These are phyloP conservation scores for Septoria linicola DNA, from an alignment of 2,329 filamentous ascomycete species.

Conservation along the genomic window DNA sequence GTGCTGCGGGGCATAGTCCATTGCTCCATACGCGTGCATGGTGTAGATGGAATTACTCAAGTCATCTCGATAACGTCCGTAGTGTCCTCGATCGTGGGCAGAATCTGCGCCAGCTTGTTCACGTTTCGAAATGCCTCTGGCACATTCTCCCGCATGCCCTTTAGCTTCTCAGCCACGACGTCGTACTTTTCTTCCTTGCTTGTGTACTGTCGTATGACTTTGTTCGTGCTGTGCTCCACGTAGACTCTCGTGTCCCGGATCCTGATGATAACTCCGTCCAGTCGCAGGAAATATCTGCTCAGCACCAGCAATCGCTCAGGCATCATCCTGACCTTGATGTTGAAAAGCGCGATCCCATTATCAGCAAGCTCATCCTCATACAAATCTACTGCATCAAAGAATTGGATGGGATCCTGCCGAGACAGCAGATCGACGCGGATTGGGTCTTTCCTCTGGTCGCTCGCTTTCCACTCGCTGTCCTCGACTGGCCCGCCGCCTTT, in stretches of 20 bases:
- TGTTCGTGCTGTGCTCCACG: slow-evolving; percentile 76
- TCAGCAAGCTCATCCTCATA: slow-evolving; percentile 98
- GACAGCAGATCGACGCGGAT: slow-evolving; percentile 87
- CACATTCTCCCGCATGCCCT: slow-evolving; percentile 67
- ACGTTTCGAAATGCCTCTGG: slow-evolving; percentile 76
- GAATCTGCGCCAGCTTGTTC: slow-evolving; percentile 67
- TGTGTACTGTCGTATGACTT: slow-evolving; percentile 85
- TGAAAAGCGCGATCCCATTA: slow-evolving; percentile 89
- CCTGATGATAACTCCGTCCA: slow-evolving; percentile 85
- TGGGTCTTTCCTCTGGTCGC: slow-evolving; percentile 44
- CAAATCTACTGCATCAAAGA: slow-evolving; percentile 93
- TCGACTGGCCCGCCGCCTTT: slow-evolving; percentile 14
- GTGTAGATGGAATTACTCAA: slow-evolving; percentile 18
- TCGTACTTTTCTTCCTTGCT: slow-evolving; percentile 81
- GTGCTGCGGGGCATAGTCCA: too few species aligned
- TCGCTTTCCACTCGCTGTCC: slow-evolving; percentile 28
- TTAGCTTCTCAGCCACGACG: slow-evolving; percentile 61
- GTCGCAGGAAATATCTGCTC: slow-evolving; percentile 82
- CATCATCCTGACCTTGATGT: slow-evolving; percentile 91
- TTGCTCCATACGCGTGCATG: too few species aligned
- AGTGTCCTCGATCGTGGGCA: slow-evolving; percentile 68
- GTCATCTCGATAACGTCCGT: slow-evolving; percentile 52
- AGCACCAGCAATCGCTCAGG: slow-evolving; percentile 82
- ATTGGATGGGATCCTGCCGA: slow-evolving; percentile 87
- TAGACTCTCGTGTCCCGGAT: slow-evolving; percentile 89